A percentile compares a stretch with the other conserved stretches of the same genome.
phyloP scores from a whole-genome alignment of 2,329 filamentous ascomycete genomes.

The Aspergillus nomiae region DNA sequence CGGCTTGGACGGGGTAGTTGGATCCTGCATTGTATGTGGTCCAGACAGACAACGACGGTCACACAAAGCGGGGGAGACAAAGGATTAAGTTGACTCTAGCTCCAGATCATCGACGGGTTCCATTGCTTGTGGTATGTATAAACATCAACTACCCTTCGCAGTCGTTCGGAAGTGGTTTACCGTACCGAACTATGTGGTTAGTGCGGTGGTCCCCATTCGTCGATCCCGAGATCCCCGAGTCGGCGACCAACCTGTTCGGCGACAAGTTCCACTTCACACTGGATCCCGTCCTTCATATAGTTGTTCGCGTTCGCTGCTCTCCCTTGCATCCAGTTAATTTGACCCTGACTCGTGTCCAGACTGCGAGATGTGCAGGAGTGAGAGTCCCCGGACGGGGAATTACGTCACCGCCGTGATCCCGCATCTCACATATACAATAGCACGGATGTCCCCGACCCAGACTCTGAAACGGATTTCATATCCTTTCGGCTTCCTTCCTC shows the following conservation, averaged over 20 bases:
- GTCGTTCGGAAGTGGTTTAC: neutral
- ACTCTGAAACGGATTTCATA: neutral
- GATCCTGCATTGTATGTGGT: constrained; percentile 8
- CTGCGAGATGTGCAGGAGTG: neutral
- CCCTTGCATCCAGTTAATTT: neutral
- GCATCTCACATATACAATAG: neutral
- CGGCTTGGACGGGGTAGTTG: constrained; percentile 6
- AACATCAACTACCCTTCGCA: neutral
- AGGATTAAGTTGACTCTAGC: neutral
- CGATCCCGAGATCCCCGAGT: constrained; percentile 23
- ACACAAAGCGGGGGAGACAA: neutral
- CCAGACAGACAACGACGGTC: neutral
- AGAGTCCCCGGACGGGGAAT: neutral
- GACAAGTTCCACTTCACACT: neutral
- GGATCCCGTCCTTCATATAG: neutral
- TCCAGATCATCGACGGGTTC: neutral
- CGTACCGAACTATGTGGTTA: neutral
- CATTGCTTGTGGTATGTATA: neutral
- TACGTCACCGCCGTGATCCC: neutral
- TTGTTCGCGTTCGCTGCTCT: neutral
- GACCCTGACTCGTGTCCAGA: neutral
- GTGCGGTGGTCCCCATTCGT: constrained; percentile 10
- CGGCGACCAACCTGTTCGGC: constrained; percentile 19
- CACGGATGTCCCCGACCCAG: too few relatives aligned
- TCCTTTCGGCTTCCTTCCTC: neutral